Base-by-base conservation (phyloP, 495 filamentous ascomycete genomes). In the Sphaerosporella brunnea region DNA sequence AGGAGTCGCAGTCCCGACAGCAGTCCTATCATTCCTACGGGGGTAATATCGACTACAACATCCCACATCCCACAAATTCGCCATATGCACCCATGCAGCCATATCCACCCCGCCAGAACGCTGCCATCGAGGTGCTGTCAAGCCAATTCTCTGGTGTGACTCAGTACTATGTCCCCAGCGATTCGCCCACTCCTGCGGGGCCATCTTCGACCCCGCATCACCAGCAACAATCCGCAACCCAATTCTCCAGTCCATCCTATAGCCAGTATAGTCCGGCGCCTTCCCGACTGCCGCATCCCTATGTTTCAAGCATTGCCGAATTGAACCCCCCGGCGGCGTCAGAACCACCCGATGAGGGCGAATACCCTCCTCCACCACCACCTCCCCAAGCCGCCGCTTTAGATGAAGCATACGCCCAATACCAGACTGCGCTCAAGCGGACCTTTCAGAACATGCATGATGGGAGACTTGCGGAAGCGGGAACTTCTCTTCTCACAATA, bases 1-100 rank as follows among this genome's bases (percentile, higher is more conserved):
- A 62, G 46, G 64, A 66, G 46, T 63, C 64, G 56, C 56, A 61
- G 43, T 59, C 61, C 44, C 52, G 52, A 36, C 60, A 61, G 24
- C 65, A 65, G 46, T 60, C 60, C 26, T 74, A 73, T 49, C 58
- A 68, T 24, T 66, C 69, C 36, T 81, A 81, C 53, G 68, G 70
- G 38, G 67, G 77, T 48, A 72, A 74, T 43, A 73, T 90, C 63
- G 77, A 90, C 67, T 93, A 93, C 68, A 78, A 77, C 66, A 76
- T 87, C 48, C 68, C 72, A 65, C 71, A 78, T 55, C 68, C 78
- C 55, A 67, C 75, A 62, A 75, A 69, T 58, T 69, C 71, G 50
- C 73, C 78, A 51, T 93, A 93, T 67, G 80, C 85, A 63, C 68
- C 78, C 53, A 74, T 77, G 64, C 73, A 82, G 66, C 81, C 80